Evolutionary conservation across 2,329 filamentous ascomycete genomes (phyloP), one percentile per base, ranked within the genome.

Genomic region (Trichoderma cornu-damae): DNA sequence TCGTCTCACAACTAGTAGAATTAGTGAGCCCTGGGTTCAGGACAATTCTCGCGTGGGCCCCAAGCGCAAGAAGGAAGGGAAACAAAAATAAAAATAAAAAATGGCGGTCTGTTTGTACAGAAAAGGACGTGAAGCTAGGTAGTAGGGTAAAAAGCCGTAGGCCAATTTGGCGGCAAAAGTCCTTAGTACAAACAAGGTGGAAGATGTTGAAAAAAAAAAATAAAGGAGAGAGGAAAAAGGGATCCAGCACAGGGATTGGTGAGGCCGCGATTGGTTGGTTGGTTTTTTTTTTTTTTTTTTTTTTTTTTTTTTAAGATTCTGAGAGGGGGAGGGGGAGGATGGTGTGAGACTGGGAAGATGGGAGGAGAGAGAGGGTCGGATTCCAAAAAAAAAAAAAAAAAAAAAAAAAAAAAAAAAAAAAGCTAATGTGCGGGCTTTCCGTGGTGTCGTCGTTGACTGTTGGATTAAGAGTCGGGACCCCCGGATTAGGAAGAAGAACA

Each of bases 21-120:
- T 24, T 52, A 52, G 38, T 42, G 42, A 46, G 51, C 32, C 34
- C n/a, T 55, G 42, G 51, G 51, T 47, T 35, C 28, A 26, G 44
- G 44, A 12, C 44, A 32, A 30, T 34, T 47, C 28, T 34, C 44
- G 44, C 28, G 28, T 47, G 44, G 44, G 28, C 44, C 16, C 4
- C 26, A 52, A 24, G 26, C 18, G 11, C 16, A 22, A 30, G 30
- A 22, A 22, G 30, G 3, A 20, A 8, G 16, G 8, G 9, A 38
- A 16, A 26, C n/a, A n/a, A 14, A 12, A 1, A 1, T 5, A 22
- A n/a, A 35, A 35, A 43, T n/a, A 37, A 49, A 49, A 26, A 42
- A 14, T 38, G 42, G 51, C 51, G 42, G 51, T 54, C 51, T 54
- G 42, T 30, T 18, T 24, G n/a, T 3, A 9, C 16, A 4, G 14